Conservation (phyloP, 2,329 filamentous ascomycete species). For the Colletotrichum tanaceti region DNA sequence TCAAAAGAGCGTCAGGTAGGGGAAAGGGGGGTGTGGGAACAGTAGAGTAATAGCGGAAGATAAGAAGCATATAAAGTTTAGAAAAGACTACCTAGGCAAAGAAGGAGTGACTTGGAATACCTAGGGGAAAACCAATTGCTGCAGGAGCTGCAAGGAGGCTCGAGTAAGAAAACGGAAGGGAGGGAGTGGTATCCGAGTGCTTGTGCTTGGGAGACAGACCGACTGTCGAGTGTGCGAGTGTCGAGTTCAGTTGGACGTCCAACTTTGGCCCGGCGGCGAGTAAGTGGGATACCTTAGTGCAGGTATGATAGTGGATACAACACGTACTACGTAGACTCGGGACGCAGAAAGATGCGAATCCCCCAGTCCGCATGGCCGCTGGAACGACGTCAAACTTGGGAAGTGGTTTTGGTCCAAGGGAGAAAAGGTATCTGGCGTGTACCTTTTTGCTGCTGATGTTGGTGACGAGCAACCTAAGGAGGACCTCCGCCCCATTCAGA, state of each 20-base stretch:
- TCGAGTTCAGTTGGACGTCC: slow-evolving; percentile 16
- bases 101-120: slow-evolving; percentile 35
- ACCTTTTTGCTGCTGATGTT: neutral
- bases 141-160: slow-evolving; percentile 32
- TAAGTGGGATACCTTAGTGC: neutral
- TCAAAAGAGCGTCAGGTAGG: slow-evolving; percentile 20
- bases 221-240: slow-evolving; percentile 8
- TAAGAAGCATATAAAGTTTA: slow-evolving; percentile 6
- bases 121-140: slow-evolving; percentile 28
- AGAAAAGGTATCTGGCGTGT: neutral
- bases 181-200: slow-evolving; percentile 11
- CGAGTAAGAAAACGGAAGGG: slow-evolving; percentile 16
- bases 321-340: slow-evolving; percentile 3
- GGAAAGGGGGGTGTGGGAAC: neutral
- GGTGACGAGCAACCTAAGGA: neutral
- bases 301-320: too few relatives aligned
- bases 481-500: neutral
- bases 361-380: neutral
- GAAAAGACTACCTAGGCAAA: slow-evolving; percentile 29
- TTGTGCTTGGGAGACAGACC: slow-evolving; percentile 1
- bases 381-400: neutral
- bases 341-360: slow-evolving; percentile 8
- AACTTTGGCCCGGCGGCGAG: slow-evolving; percentile 8
- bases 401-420: neutral
- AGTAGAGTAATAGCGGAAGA: slow-evolving; percentile 14